Evolutionary conservation across 2,329 filamentous ascomycete genomes (phyloP), one percentile per base, ranked within the genome.

Genomic region (Hawksworthiomyces lignivorus): DNA sequence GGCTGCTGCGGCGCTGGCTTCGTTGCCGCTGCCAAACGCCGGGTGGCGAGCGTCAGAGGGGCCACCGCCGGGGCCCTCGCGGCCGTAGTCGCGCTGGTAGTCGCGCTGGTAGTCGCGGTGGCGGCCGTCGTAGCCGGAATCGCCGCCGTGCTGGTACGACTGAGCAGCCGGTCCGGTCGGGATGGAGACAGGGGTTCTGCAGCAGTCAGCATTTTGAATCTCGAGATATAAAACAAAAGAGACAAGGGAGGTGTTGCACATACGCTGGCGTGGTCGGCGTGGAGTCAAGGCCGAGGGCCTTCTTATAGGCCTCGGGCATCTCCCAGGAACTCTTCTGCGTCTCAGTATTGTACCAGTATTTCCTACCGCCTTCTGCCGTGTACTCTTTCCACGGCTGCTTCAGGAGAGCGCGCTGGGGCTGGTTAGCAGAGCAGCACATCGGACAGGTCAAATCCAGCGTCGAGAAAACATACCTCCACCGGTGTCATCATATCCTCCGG

Each of bases 261-360:
- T 57, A 70, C 64, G 57, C 58, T 42, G 72, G 64, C 21, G 68
- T 65, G 11, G 62, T 59, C 4, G 70, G 62, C 12, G 66, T 61
- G 34, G 57, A 60, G 30, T 70, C 69, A 49, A 78, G 75, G 39
- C 81, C 81, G 44, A 89, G 69, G 46, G 86, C 84, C 53, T 74
- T 73, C 57, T 85, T 87, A 65, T 89, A 89, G 48, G 68, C 78
- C 42, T 87, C 84, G 43, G 92, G 92, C 75, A 95, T 89, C 56
- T 89, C 84, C 92, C 92, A 98, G 24, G 85, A 87, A 61, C 88
- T 97, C 66, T 88, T 77, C 64, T 90, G 89, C 33, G 86, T 89
- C 62, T 94, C 84, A 26, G 82, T 85, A 62, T 98, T 92, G 62
- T 89, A 90, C 85, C 88, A 98, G 65, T 98, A 98, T 59, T 90